Base-by-base conservation (phyloP, 208 protist genomes). In the Acanthamoeba lenticulata region DNA sequence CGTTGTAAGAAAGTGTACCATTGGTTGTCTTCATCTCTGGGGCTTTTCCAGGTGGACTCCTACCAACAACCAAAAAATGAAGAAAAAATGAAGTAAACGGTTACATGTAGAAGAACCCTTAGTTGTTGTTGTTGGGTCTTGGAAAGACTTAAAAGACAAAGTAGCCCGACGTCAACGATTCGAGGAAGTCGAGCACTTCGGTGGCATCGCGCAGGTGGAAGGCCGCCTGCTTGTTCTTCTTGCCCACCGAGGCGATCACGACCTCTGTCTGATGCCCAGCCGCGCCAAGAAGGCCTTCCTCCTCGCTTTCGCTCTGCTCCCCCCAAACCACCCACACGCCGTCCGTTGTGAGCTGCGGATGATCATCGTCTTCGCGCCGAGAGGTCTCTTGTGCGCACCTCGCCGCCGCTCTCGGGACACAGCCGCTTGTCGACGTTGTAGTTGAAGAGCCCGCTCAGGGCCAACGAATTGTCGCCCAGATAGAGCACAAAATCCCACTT, bases 71-170 rank as follows among this genome's bases (percentile, higher is more conserved):
- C n/a, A n/a, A n/a, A n/a, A n/a, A n/a, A n/a, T n/a, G n/a, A n/a
- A n/a, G n/a, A n/a, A n/a, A n/a, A n/a, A n/a, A n/a, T n/a, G n/a
- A n/a, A n/a, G n/a, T n/a, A n/a, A n/a, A n/a, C n/a, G n/a, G n/a
- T n/a, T n/a, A n/a, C n/a, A n/a, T n/a, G n/a, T n/a, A n/a, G n/a
- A n/a, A n/a, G n/a, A n/a, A n/a, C n/a, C n/a, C n/a, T n/a, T n/a
- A n/a, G n/a, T n/a, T n/a, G n/a, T n/a, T n/a, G n/a, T n/a, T n/a
- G n/a, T n/a, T n/a, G n/a, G n/a, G n/a, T n/a, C n/a, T n/a, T n/a
- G n/a, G n/a, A n/a, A n/a, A n/a, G n/a, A n/a, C n/a, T 91, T 52
- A 91, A 29, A 74, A 91, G 17, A 91, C 85, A 69, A 72, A 91
- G 57, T 72, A 91, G 27, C 85, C 85, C 13, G 85, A 91, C 24